phyloP scores from a whole-genome alignment of 108 stramenopile species.

The Fistulifera pelliculosa region DNA sequence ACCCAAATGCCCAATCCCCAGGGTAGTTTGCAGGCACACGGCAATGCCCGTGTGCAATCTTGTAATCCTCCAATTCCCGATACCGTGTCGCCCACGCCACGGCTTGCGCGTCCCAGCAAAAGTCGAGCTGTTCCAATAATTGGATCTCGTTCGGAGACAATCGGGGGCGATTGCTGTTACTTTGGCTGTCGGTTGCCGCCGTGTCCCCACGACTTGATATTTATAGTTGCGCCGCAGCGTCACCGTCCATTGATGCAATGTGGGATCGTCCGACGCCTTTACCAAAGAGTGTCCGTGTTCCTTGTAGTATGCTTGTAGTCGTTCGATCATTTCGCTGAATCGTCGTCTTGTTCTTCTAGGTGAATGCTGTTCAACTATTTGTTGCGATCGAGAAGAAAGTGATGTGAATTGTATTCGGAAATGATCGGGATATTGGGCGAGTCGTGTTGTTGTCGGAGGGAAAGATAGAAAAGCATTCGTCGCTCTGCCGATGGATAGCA shows the following conservation, averaged over 20 bases:
- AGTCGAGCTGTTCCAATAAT: constrained; percentile 4
- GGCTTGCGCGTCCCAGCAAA: constrained; percentile 22
- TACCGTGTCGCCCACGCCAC: constrained; percentile 29
- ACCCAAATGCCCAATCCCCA: constrained; percentile 26
- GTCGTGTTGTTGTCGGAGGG: too few relatives aligned
- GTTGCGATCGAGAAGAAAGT: too few relatives aligned
- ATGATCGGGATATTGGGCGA: too few relatives aligned
- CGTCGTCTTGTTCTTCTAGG: too few relatives aligned
- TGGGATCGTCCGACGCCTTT: not conserved
- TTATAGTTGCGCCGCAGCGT: not conserved
- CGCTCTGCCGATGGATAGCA: too few relatives aligned
- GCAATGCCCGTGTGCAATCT: constrained; percentile 19
- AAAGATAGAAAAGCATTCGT: too few relatives aligned
- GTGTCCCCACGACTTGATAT: not conserved
- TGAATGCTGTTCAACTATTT: too few relatives aligned
- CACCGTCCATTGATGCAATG: not conserved
- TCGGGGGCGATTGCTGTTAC: not conserved
- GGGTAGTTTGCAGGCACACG: constrained; percentile 14
- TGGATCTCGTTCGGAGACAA: not conserved
- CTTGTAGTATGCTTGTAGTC: not conserved
- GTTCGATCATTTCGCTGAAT: not conserved
- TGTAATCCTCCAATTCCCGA: constrained; percentile 21
- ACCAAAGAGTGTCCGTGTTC: not conserved
- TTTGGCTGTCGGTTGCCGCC: not conserved
- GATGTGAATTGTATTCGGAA: too few relatives aligned